These are phyloP conservation scores for Myxozyma vanderwaltii DNA, from an alignment of 805 yeast genomes.

Conservation along the genomic window DNA sequence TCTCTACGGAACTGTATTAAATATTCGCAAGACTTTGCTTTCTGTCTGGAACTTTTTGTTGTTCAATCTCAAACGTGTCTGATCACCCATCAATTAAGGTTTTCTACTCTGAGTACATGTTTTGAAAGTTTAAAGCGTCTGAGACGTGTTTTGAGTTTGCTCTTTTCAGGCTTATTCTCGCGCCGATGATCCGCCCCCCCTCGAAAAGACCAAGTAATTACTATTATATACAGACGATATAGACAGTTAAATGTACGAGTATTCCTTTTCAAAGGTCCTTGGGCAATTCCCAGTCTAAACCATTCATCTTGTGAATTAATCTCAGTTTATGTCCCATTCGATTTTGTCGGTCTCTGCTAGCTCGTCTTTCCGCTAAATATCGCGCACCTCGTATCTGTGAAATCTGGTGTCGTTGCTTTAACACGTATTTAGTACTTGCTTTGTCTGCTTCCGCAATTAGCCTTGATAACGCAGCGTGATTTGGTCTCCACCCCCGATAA, in stretches of 20 bases:
- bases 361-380: neutral
- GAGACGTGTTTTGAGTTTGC: too few relatives aligned
- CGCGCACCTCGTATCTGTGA: neutral
- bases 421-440: neutral
- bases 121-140: too few relatives aligned
- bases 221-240: too few relatives aligned
- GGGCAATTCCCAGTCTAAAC: neutral
- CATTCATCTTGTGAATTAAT: neutral
- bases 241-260: neutral
- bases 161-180: too few relatives aligned
- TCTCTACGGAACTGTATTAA: too few relatives aligned
- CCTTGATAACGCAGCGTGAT: neutral
- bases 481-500: conserved; percentile 6
- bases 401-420: neutral
- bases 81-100: too few relatives aligned
- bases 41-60: too few relatives aligned
- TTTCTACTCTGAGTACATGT: too few relatives aligned
- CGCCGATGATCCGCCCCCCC: too few relatives aligned
- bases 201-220: too few relatives aligned
- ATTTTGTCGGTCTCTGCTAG: neutral
- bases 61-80: too few relatives aligned
- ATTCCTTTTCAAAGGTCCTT: neutral
- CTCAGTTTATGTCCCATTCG: neutral
- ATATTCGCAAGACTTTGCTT: too few relatives aligned
- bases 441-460: neutral